phyloP scores from a whole-genome alignment of 1,284 basidiomycete species.

The Boletellus sp. region DNA sequence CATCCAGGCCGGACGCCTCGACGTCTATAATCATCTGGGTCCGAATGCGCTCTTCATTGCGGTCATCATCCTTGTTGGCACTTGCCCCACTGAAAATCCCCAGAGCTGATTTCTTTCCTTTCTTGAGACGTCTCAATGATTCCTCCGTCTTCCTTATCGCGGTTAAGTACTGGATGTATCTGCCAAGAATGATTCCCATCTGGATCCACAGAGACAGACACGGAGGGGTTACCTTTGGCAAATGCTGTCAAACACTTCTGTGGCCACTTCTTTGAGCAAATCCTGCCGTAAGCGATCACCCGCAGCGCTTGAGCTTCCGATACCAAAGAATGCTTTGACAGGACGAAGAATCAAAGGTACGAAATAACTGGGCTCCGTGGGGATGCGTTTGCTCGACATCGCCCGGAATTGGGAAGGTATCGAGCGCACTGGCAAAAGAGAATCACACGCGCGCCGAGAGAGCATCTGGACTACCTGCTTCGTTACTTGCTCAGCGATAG shows the following conservation, averaged over 20 bases:
- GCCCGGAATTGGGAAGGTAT: conserved; percentile 86
- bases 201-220: background rate
- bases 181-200: conserved; percentile 24
- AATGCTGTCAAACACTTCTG: conserved; percentile 72
- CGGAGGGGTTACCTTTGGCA: conserved; percentile 52
- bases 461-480: conserved; percentile 71
- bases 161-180: conserved; percentile 68
- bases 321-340: conserved; percentile 73
- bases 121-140: conserved; percentile 79
- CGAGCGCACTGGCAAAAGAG: conserved; percentile 81
- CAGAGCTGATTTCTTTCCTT: conserved; percentile 77
- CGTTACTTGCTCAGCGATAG: conserved; percentile 53
- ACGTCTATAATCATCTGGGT: conserved; percentile 87
- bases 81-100: conserved; percentile 65
- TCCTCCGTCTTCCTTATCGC: conserved; percentile 91
- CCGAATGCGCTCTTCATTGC: conserved; percentile 78
- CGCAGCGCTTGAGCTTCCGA: conserved; percentile 50
- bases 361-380: conserved; percentile 82
- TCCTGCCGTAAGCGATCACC: conserved; percentile 56
- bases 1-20: conserved; percentile 77
- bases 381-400: conserved; percentile 68
- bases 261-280: conserved; percentile 53
- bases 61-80: conserved; percentile 54
- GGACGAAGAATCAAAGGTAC: conserved; percentile 79
- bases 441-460: conserved; percentile 77